Evolutionary conservation across 2,329 filamentous ascomycete genomes (phyloP), one percentile per base, ranked within the genome.

Genomic region (Sclerotinia sclerotiorum): DNA sequence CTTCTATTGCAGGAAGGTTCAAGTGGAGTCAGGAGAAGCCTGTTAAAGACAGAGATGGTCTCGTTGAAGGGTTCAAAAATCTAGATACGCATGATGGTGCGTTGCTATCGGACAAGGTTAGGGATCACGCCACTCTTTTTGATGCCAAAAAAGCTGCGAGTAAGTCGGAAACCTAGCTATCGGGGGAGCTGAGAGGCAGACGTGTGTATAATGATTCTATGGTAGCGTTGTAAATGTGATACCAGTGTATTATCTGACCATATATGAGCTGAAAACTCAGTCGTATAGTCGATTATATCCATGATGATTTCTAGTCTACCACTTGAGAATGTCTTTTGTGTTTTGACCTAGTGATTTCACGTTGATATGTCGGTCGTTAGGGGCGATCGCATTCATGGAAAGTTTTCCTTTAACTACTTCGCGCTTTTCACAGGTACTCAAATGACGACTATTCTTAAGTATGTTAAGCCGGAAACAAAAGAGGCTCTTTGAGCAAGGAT

Each of bases 21-120:
- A 90, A 90, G 79, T 88, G 89, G 87, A 88, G 85, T 71, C 87
- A 90, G 78, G 87, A 89, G 73, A 80, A 83, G 80, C 68, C 75
- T 0, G 73, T 76, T 2, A 85, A 81, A 0, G 88, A 90, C 73
- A 76, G 82, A 0, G 77, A 84, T 29, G 88, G 88, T 0, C 83
- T 90, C 0, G 78, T 87, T 10, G 74, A 83, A 4, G 88, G 88
- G 0, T 89, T 90, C 70, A 77, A 79, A 48, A 73, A 68, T 8
- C 60, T 85, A 68, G 79, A 44, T 29, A 35, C 56, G 8, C 27
- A 27, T 32, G 11, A 27, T 3, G 13, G 24, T 67, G n/a, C 56
- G 10, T 29, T 48, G 7, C n/a, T 64, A 21, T 60, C 42, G 19
- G 56, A 61, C 1, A 67, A 46, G 24, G 65, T 63, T n/a, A 44